Evolutionary conservation across 1,139 yeast genomes (phyloP).

Genomic region (Taiozyma sp.): DNA sequence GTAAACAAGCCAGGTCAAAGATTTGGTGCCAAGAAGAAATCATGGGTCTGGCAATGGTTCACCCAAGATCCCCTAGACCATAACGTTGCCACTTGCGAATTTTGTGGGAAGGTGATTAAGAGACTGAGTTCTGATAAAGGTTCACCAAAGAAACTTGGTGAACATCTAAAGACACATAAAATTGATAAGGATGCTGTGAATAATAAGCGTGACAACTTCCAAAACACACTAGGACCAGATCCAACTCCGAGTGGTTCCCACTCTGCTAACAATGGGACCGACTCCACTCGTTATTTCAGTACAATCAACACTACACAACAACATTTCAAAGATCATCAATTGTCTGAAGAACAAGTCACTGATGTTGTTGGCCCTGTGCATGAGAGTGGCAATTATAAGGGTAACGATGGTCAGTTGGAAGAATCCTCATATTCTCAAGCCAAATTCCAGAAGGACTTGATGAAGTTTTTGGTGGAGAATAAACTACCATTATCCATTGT

Average conservation of each 20-base stretch:
- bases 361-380: conserved; percentile 2
- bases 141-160: conserved; percentile 53
- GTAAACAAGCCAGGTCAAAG: conserved; percentile 45
- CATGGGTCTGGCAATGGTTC: conserved; percentile 65
- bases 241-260: neutral
- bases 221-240: neutral
- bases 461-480: conserved; percentile 48
- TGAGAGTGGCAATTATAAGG: neutral
- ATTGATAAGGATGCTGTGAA: conserved; percentile 31
- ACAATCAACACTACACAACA: conserved; percentile 13
- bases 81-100: conserved; percentile 51
- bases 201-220: conserved; percentile 18
- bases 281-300: conserved; percentile 15
- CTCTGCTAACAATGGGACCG: conserved; percentile 1
- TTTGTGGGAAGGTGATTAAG: conserved; percentile 44
- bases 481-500: conserved; percentile 45
- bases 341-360: neutral
- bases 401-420: conserved; percentile 30
- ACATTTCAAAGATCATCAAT: conserved; percentile 10
- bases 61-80: conserved; percentile 44
- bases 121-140: conserved; percentile 52
- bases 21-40: conserved; percentile 54
- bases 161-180: conserved; percentile 54
- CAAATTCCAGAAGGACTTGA: conserved; percentile 48
- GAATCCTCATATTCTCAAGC: conserved; percentile 39